Evolutionary conservation across 768 basidiomycete genomes (phyloP).

Genomic region (Kwoniella newhampshirensis): DNA sequence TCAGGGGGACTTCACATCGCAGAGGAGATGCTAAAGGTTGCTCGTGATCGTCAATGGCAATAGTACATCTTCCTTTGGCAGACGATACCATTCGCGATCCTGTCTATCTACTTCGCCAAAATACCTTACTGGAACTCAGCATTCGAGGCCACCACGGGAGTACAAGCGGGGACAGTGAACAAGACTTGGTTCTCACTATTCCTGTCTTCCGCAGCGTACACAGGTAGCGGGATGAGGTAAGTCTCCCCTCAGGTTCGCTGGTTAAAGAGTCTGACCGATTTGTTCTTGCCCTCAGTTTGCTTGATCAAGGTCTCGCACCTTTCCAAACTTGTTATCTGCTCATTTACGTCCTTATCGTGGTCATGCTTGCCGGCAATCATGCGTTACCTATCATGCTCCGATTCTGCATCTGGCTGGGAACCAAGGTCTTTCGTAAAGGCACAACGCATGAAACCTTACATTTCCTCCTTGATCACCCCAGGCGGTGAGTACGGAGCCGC

Average conservation of each 20-base stretch:
- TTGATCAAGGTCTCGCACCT: conserved; percentile 41
- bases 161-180: conserved; percentile 32
- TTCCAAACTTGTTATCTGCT: conserved; percentile 38
- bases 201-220: conserved; percentile 29
- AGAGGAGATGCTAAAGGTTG: not conserved
- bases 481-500: conserved; percentile 49
- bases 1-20: not conserved
- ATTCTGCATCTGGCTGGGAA: conserved; percentile 42
- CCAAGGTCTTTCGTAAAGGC: conserved; percentile 35
- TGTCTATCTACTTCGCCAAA: conserved; percentile 44
- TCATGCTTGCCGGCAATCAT: conserved; percentile 46
- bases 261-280: not conserved
- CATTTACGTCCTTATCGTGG: conserved; percentile 35
- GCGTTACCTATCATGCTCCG: conserved; percentile 47
- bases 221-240: conserved; percentile 39
- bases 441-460: conserved; percentile 42
- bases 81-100: conserved; percentile 40
- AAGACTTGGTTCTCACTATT: conserved; percentile 43
- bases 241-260: conserved; percentile 1
- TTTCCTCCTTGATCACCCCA: conserved; percentile 48
- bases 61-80: conserved; percentile 43
- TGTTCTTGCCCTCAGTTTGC: conserved; percentile 21
- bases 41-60: too few relatives aligned
- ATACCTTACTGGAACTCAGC: conserved; percentile 28
- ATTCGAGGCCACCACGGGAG: conserved; percentile 22